These are phyloP conservation scores for Coccomyxa sp. DNA, from an alignment of 139 green algal genomes.

Conservation along the genomic window DNA sequence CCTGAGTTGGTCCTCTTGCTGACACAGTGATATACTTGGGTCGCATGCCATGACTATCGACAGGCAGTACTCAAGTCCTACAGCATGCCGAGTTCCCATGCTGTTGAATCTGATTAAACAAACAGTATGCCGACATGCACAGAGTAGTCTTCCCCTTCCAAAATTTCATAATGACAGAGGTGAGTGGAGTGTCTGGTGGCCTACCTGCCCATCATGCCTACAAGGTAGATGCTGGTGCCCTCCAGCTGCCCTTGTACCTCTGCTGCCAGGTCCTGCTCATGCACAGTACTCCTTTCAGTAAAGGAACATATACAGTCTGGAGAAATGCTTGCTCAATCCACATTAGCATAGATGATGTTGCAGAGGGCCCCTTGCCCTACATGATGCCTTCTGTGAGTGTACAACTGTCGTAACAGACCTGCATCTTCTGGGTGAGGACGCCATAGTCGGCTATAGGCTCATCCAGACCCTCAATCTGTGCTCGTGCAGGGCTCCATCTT, in stretches of 20 bases:
- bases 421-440: neutral
- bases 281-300: neutral
- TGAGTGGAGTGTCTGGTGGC: too few relatives aligned
- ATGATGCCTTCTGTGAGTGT: neutral
- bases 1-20: too few relatives aligned
- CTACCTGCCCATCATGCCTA: conserved; percentile 88
- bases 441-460: neutral
- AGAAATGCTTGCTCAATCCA: too few relatives aligned
- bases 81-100: too few relatives aligned
- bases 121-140: too few relatives aligned
- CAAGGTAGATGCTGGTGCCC: conserved; percentile 79
- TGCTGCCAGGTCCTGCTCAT: conserved; percentile 31
- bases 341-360: too few relatives aligned
- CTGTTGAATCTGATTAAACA: too few relatives aligned
- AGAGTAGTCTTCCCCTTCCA: too few relatives aligned
- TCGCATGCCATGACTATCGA: too few relatives aligned
- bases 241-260: conserved; percentile 48
- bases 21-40: too few relatives aligned
- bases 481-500: neutral
- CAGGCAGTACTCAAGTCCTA: too few relatives aligned
- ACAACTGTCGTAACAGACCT: neutral
- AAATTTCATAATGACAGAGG: too few relatives aligned
- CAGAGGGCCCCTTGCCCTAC: neutral
- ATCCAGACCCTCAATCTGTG: neutral
- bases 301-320: neutral